Evolutionary conservation across 1,284 basidiomycete species (phyloP).

Genomic region (Fereydounia khargensis): DNA sequence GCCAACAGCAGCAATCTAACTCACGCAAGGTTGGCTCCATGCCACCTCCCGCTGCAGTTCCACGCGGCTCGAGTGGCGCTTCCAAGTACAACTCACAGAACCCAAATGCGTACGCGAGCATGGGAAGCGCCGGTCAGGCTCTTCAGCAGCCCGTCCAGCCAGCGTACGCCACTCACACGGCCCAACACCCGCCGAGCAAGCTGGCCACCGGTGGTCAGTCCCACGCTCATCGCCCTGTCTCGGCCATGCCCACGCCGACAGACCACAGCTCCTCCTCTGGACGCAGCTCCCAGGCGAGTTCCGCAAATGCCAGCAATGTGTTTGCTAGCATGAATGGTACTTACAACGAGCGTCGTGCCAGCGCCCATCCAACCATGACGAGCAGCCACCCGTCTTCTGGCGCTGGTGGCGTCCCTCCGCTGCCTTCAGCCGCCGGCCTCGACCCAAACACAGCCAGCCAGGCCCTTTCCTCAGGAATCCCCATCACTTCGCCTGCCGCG

Average conservation of each 20-base stretch:
- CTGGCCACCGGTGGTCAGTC: slow-evolving; percentile 44
- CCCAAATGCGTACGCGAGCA: slow-evolving; percentile 29
- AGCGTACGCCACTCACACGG: background rate
- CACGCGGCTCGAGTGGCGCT: no score
- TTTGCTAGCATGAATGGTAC: slow-evolving; percentile 30
- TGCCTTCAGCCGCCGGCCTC: slow-evolving; percentile 7
- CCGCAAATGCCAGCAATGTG: slow-evolving; percentile 14
- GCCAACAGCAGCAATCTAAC: background rate
- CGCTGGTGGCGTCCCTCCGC: background rate
- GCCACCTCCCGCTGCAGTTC: slow-evolving; percentile 7
- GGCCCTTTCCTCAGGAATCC: slow-evolving; percentile 45
- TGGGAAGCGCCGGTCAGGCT: slow-evolving; percentile 20
- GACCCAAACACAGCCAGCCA: slow-evolving; percentile 35
- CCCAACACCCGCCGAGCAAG: slow-evolving; percentile 39
- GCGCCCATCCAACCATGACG: slow-evolving; percentile 47
- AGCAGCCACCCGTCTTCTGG: slow-evolving; percentile 9
- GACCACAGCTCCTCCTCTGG: slow-evolving; percentile 11
- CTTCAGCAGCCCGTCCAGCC: slow-evolving; percentile 15
- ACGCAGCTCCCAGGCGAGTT: slow-evolving; percentile 3
- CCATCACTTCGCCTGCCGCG: slow-evolving; percentile 54
- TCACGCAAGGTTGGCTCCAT: slow-evolving; percentile 7
- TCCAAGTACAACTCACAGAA: no score
- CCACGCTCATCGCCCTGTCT: slow-evolving; percentile 44
- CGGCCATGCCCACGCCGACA: slow-evolving; percentile 47
- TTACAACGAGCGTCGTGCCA: slow-evolving; percentile 45